Evolutionary conservation across 768 basidiomycete species (phyloP).

Genomic region (Pholiota molesta): DNA sequence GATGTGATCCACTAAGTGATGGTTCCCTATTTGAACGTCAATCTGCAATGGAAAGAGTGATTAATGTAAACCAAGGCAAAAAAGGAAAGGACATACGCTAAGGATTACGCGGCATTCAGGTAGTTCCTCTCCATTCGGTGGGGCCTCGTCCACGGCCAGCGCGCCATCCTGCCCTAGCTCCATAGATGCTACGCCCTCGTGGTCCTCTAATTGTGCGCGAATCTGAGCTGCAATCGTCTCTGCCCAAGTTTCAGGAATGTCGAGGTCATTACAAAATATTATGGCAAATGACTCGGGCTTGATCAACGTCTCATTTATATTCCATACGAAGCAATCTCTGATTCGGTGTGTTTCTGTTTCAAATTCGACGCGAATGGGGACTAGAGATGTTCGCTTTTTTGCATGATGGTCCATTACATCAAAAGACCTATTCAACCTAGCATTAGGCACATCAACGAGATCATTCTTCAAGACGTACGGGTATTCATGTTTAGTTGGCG

Average conservation of each 20-base stretch:
- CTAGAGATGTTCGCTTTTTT: slow-evolving; percentile 51
- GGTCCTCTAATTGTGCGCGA: slow-evolving; percentile 88
- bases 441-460: not conserved
- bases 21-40: slow-evolving; percentile 93
- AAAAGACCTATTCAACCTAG: slow-evolving; percentile 49
- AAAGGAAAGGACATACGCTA: slow-evolving; percentile 53
- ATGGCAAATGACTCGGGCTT: slow-evolving; percentile 85
- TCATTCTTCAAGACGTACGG: slow-evolving; percentile 56
- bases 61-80: not conserved
- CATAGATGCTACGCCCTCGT: slow-evolving; percentile 79
- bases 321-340: slow-evolving; percentile 97
- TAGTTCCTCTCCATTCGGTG: slow-evolving; percentile 54
- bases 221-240: slow-evolving; percentile 88
- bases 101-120: slow-evolving; percentile 83
- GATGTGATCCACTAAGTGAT: slow-evolving; percentile 92
- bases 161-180: slow-evolving; percentile 68
- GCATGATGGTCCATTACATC: slow-evolving; percentile 71
- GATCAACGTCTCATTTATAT: slow-evolving; percentile 84
- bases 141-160: slow-evolving; percentile 45
- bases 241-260: slow-evolving; percentile 72
- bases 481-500: slow-evolving; percentile 69
- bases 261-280: slow-evolving; percentile 88
- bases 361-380: slow-evolving; percentile 95
- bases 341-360: slow-evolving; percentile 91
- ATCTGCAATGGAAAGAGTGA: slow-evolving; percentile 55